Base-by-base conservation (phyloP, 441 rosid genomes). In the Croton setiger region DNA sequence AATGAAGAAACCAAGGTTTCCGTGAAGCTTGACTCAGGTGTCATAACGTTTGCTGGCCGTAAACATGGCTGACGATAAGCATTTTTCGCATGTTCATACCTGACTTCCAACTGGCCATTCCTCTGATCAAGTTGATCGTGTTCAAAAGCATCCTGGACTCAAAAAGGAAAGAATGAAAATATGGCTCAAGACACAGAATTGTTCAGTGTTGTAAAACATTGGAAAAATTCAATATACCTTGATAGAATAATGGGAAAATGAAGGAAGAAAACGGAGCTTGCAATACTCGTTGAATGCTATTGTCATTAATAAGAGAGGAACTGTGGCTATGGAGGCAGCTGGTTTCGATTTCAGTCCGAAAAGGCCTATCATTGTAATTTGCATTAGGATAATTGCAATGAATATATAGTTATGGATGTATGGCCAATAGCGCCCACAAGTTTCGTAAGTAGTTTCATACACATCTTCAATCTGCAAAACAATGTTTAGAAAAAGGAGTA, bases 311-410 rank as follows among this genome's bases (percentile, higher is more conserved):
- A 94, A 69, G 51, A 94, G 88, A 44, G 93, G 97, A 59, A 94
- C 60, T 20, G 97, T 79, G 68, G 93, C 87, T 43, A 92, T 74
- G 54, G 97, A 83, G 65, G 97, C 96, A 59, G 88, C 81, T 15
- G 98, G 96, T 73, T 90, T 94, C 20, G 91, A 84, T 81, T 94
- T 94, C 64, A 94, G 85, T 20, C 97, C 91, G 23, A 94, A 94
- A 62, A 90, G 88, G 57, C 98, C 97, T 33, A 92, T 86, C 97
- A 89, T 92, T 0, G 90, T 92, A 73, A 92, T 66, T 85, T 94
- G 98, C 98, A 92, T 94, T 48, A 94, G 90, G 75, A 88, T 79
- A 5, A 92, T 83, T 20, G 89, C 86, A 11, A 84, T 83, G 41
- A 82, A 67, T 36, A 90, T 84, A 58, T 84, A 88, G 63, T 90